phyloP scores from a whole-genome alignment of 2,329 filamentous ascomycete genomes.

The Ophidiomyces ophidiicola region DNA sequence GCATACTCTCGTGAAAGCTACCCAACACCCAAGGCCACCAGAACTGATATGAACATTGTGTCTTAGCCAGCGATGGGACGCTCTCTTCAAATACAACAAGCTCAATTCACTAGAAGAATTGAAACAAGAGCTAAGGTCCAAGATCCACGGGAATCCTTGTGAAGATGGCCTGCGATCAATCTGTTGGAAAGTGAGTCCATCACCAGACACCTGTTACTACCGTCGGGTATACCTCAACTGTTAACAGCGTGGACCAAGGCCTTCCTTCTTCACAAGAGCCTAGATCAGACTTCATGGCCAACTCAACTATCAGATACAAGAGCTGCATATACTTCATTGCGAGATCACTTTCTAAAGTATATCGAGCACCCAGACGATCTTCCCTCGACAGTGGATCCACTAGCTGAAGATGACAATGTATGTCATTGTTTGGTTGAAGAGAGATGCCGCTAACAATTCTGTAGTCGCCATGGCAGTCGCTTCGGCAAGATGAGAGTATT shows the following conservation, averaged over 20 bases:
- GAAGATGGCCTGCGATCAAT: slow-evolving; percentile 66
- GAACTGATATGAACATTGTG: slow-evolving; percentile 7
- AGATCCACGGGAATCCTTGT: slow-evolving; percentile 49
- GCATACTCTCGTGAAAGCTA: slow-evolving; percentile 6
- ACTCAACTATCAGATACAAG: slow-evolving; percentile 55
- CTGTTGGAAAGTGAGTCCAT: slow-evolving; percentile 66
- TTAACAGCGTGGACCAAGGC: too few species aligned
- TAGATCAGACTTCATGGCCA: slow-evolving; percentile 56
- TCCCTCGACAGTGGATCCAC: slow-evolving; percentile 61
- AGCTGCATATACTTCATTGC: slow-evolving; percentile 58
- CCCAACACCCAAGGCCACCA: neutral
- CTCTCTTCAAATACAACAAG: slow-evolving; percentile 41
- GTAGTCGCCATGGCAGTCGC: slow-evolving; percentile 83
- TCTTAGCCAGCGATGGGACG: slow-evolving; percentile 55
- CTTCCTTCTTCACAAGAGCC: slow-evolving; percentile 65
- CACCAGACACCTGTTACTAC: slow-evolving; percentile 8
- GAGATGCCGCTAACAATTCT: slow-evolving; percentile 30
- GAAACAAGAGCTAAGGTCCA: slow-evolving; percentile 50
- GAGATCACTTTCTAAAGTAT: slow-evolving; percentile 64
- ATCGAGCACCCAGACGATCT: slow-evolving; percentile 77
- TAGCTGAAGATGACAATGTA: slow-evolving; percentile 69
- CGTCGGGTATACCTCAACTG: neutral
- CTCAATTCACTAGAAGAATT: slow-evolving; percentile 49
- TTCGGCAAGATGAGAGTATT: slow-evolving; percentile 70
- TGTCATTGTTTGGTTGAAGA: too few species aligned